These are phyloP conservation scores for Plasmodium berghei DNA, from an alignment of 169 alveolate species.

Conservation along the genomic window DNA sequence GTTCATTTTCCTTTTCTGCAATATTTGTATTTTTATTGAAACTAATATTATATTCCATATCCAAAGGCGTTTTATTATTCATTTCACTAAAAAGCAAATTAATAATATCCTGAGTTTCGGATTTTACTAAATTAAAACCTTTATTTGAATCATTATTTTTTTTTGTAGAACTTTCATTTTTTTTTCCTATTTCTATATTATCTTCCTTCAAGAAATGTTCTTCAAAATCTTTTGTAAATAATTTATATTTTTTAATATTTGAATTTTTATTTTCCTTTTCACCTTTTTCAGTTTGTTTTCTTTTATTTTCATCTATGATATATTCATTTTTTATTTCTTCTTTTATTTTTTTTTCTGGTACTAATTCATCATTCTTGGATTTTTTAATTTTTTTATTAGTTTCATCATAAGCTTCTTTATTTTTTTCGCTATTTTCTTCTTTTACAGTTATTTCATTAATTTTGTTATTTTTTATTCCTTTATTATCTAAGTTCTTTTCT, in stretches of 20 bases:
- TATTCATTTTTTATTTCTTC: neutral
- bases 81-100: slow-evolving; percentile 50
- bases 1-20: slow-evolving; percentile 4
- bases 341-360: neutral
- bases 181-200: slow-evolving; percentile 21
- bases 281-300: neutral
- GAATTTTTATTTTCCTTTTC: slow-evolving; percentile 28
- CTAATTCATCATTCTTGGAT: neutral
- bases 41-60: too few relatives aligned
- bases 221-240: slow-evolving; percentile 77
- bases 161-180: slow-evolving; percentile 22
- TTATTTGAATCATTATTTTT: slow-evolving; percentile 15
- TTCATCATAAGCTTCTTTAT: slow-evolving; percentile 3
- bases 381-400: neutral
- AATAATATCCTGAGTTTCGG: slow-evolving; percentile 48
- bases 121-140: slow-evolving; percentile 1
- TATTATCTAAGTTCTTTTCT: neutral
- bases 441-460: neutral
- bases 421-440: neutral
- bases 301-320: neutral
- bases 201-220: slow-evolving; percentile 72
- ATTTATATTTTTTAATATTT: slow-evolving; percentile 44
- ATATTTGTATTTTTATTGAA: neutral
- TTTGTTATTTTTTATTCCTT: neutral
- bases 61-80: slow-evolving; percentile 27